Evolutionary conservation across 129 eudicot genomes (phyloP), one percentile per base, ranked within the genome.

Genomic region (Dittrichia graveolens): DNA sequence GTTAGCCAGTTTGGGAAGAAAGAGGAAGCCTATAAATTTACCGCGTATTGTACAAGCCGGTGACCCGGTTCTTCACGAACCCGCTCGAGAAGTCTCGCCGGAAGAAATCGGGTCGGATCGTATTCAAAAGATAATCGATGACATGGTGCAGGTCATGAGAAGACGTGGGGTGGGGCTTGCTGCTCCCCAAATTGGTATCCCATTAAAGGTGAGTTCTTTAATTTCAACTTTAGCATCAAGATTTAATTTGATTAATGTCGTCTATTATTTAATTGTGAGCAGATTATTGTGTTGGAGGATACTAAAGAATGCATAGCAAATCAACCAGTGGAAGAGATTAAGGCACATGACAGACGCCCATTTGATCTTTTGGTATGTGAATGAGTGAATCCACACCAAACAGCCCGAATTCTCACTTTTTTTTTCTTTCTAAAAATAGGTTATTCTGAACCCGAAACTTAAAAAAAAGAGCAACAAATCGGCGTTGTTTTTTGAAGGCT

Each of bases 201-300:
- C 96, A 4, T 80, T 84, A 78, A 89, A 80, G 87, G 96, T 85
- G 8, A 45, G 75, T 50, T 50, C 4, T 46, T 10, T 46, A 7
- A 44, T 2, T 46, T 46, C 3, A 8, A 3, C 2, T 8, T 46
- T 46, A 46, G n/a, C n/a, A 10, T 8, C n/a, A 46, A 46, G 11
- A 46, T 8, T 24, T 2, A 24, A 24, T 24, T 74, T 39, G 31
- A 55, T 74, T 77, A 69, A 75, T 53, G 10, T 80, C 38, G 19
- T 6, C 50, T 2, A 24, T 67, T 77, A 9, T 52, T 43, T 40
- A 44, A 55, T 62, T 9, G 62, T 38, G 61, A 18, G 35, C 81
- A 92, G 98, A 89, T 92, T 19, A 85, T 92, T 83, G 96, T 92
- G 60, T 59, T 92, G 83, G 98, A 92, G 85, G 98, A 92, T 53